These are phyloP conservation scores for Annulohypoxylon bovei DNA, from an alignment of 495 filamentous ascomycete genomes.

Conservation along the genomic window DNA sequence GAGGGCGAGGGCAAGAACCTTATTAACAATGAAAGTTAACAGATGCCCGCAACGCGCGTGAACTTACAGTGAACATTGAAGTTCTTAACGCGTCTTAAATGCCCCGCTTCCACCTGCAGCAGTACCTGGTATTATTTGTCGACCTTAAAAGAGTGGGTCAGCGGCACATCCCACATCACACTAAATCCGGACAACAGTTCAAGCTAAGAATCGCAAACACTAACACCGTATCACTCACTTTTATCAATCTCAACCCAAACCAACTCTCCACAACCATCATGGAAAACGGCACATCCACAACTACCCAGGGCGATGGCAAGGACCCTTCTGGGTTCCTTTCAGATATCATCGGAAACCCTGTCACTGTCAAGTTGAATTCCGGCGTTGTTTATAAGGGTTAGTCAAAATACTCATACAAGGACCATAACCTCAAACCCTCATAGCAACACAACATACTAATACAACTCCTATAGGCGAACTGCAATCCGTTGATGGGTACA, in stretches of 20 bases:
- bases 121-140: too few relatives aligned
- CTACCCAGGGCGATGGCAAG: conserved; percentile 70
- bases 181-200: background rate
- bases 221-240: background rate
- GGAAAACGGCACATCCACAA: conserved; percentile 71
- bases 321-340: conserved; percentile 91
- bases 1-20: background rate
- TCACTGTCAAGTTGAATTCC: conserved; percentile 95
- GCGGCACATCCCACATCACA: background rate
- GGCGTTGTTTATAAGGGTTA: conserved; percentile 95
- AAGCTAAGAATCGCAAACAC: background rate
- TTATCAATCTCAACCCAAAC: background rate
- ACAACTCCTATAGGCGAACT: conserved; percentile 71
- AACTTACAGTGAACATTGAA: background rate
- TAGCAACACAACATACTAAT: conserved; percentile 7
- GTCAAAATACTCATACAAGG: conserved; percentile 28
- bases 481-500: conserved; percentile 99
- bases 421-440: background rate
- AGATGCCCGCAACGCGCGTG: background rate
- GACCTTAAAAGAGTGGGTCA: background rate
- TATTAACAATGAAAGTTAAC: background rate
- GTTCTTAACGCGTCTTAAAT: background rate
- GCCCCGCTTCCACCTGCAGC: background rate
- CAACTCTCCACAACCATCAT: conserved; percentile 54
- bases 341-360: conserved; percentile 90